Base-by-base conservation (phyloP, 345 rosid genomes). In the Camelina laxa region DNA sequence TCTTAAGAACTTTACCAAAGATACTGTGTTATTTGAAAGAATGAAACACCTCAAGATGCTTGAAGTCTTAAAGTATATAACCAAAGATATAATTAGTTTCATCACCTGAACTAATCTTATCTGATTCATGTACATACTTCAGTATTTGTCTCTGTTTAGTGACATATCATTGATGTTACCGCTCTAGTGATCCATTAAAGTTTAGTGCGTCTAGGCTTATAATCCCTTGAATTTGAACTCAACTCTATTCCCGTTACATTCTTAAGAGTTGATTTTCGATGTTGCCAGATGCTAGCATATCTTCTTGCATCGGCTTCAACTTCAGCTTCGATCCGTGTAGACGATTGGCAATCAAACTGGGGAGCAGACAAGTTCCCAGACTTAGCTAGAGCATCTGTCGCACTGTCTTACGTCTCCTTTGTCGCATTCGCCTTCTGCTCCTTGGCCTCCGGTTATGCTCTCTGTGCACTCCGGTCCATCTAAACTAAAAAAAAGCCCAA, bases 281-380 rank as follows among this genome's bases (percentile, higher is more conserved):
- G 22, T 57, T 72, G 80, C 87, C 42, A 91, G 98, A 61, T 87
- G 48, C 20, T 93, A 72, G 82, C 90, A 14, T 93, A 91, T 84
- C 98, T 93, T 75, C 89, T 89, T 68, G 74, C 91, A 66, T 91
- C 98, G 3, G 87, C 98, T 7, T 88, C 97, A 56, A 87, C 98
- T 15, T 85, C 98, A 2, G 96, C 98, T 17, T 83, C 90, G 6
- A 87, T 88, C 13, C 81, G 98, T 39, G 87, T 91, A 0, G 97
- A 89, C 30, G 92, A 93, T 68, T 91, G 97, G 97, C 84, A 84
- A 80, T 84, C 82, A 21, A 88, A 93, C 42, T 89, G 97, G 96
- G 97, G 97, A 7, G 72, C 76, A 56, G 98, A 89, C 69, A 82
- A 85, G 82, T 93, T 93, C 85, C 94, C 94, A 1, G 71, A 80